phyloP scores from a whole-genome alignment of 768 basidiomycete species.

The Cystofilobasidium macerans region DNA sequence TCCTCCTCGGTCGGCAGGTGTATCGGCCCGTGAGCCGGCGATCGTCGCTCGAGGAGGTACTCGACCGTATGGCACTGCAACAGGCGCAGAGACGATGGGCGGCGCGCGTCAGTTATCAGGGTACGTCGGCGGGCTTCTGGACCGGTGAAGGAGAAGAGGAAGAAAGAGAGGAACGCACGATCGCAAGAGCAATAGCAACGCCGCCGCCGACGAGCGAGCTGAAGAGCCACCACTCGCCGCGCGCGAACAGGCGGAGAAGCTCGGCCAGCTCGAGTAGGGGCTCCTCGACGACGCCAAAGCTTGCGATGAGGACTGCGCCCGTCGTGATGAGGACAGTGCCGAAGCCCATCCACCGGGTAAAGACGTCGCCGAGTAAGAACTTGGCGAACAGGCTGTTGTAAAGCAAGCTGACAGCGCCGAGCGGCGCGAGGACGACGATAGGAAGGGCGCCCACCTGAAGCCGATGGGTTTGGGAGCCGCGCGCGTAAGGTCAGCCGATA shows the following conservation, averaged over 20 bases:
- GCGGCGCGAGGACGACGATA: constrained; percentile 84
- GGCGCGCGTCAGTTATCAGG: neutral
- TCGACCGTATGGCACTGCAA: constrained; percentile 64
- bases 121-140: neutral
- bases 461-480: no score
- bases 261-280: constrained; percentile 75
- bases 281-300: constrained; percentile 87
- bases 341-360: constrained; percentile 72
- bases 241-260: constrained; percentile 60
- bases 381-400: constrained; percentile 91
- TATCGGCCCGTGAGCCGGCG: constrained; percentile 11
- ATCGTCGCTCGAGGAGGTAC: constrained; percentile 45
- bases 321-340: constrained; percentile 73
- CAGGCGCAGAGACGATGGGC: neutral
- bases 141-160: neutral
- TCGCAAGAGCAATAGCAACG: constrained; percentile 51
- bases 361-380: constrained; percentile 69
- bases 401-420: constrained; percentile 72
- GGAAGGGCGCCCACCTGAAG: constrained; percentile 90
- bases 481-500: no score
- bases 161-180: constrained; percentile 46
- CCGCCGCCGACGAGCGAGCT: constrained; percentile 58
- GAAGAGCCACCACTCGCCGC: constrained; percentile 69
- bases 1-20: constrained; percentile 19
- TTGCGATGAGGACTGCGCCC: constrained; percentile 76